These are phyloP conservation scores for Rhizopogon vesiculosus DNA, from an alignment of 768 basidiomycete genomes.

Conservation along the genomic window DNA sequence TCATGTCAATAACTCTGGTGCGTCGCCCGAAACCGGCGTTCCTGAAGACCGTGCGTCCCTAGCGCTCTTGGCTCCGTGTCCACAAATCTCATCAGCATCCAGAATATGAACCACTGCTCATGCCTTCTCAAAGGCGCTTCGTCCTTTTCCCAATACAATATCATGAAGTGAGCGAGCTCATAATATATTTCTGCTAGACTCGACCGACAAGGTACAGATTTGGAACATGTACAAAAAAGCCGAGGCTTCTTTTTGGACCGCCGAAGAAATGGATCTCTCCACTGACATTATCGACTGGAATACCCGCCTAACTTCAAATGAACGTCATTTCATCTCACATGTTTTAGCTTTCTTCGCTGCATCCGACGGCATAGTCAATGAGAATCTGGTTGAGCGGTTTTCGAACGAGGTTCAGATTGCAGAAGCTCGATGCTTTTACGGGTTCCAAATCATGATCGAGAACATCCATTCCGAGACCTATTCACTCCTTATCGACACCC, in stretches of 20 bases:
- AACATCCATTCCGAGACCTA: constrained; percentile 97
- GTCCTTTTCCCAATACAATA: constrained; percentile 91
- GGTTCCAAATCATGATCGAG: constrained; percentile 99
- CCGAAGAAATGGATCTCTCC: constrained; percentile 87
- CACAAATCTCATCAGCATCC: neutral
- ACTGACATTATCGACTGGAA: constrained; percentile 86
- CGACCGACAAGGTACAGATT: constrained; percentile 45
- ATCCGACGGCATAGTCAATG: constrained; percentile 94
- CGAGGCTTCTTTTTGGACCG: constrained; percentile 92
- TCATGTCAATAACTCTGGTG: neutral
- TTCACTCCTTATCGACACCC: constrained; percentile 91
- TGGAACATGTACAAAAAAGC: constrained; percentile 97
- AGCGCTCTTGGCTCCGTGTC: too few species aligned
- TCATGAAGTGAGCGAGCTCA: constrained; percentile 58
- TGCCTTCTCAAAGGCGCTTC: constrained; percentile 68
- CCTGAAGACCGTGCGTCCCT: neutral
- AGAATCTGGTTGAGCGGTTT: constrained; percentile 92
- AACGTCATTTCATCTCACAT: constrained; percentile 87
- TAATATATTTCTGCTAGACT: neutral
- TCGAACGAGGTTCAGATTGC: constrained; percentile 88
- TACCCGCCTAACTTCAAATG: constrained; percentile 69
- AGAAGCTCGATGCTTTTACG: constrained; percentile 95
- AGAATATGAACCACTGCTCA: constrained; percentile 63
- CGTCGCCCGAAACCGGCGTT: neutral
- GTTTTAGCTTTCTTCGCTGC: constrained; percentile 97